Conservation (phyloP, 768 basidiomycete species). For the Hortiboletus flavorubellus region DNA sequence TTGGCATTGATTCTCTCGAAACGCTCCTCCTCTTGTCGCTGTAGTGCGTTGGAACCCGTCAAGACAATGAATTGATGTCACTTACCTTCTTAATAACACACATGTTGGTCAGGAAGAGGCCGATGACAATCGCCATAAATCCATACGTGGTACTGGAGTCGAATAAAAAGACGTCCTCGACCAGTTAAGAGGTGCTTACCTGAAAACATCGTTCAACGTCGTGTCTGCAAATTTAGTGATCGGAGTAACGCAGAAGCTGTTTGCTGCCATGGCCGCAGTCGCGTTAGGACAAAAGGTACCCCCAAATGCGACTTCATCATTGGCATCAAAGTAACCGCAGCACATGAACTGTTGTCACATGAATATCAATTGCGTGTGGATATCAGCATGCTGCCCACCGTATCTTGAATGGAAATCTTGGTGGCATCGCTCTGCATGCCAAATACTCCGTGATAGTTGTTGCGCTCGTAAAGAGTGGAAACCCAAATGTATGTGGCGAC, state of each 20-base stretch:
- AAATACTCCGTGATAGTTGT: slow-evolving; percentile 64
- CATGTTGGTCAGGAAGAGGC: slow-evolving; percentile 73
- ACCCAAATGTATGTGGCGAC: slow-evolving; percentile 80
- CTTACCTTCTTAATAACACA: slow-evolving; percentile 81
- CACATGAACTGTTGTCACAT: slow-evolving; percentile 56
- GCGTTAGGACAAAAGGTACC: slow-evolving; percentile 56
- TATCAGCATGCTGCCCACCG: slow-evolving; percentile 41
- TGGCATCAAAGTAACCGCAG: slow-evolving; percentile 81
- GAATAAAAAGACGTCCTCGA: neutral
- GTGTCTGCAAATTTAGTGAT: slow-evolving; percentile 65
- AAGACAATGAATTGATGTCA: neutral
- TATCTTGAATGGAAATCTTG: slow-evolving; percentile 65
- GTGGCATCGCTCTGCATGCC: slow-evolving; percentile 40
- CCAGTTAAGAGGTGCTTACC: slow-evolving; percentile 42
- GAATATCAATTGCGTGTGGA: neutral
- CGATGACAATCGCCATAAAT: slow-evolving; percentile 75
- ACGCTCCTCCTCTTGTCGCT: slow-evolving; percentile 78
- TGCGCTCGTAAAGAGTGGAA: slow-evolving; percentile 69
- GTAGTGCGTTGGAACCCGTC: slow-evolving; percentile 14
- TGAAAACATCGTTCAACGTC: slow-evolving; percentile 79
- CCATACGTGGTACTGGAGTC: slow-evolving; percentile 63
- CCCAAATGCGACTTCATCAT: slow-evolving; percentile 55
- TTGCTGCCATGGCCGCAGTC: slow-evolving; percentile 31
- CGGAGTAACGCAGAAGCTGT: slow-evolving; percentile 69
- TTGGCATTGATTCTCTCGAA: slow-evolving; percentile 90